Evolutionary conservation across 1,284 basidiomycete species (phyloP).

Genomic region (Austroboletus niveus): DNA sequence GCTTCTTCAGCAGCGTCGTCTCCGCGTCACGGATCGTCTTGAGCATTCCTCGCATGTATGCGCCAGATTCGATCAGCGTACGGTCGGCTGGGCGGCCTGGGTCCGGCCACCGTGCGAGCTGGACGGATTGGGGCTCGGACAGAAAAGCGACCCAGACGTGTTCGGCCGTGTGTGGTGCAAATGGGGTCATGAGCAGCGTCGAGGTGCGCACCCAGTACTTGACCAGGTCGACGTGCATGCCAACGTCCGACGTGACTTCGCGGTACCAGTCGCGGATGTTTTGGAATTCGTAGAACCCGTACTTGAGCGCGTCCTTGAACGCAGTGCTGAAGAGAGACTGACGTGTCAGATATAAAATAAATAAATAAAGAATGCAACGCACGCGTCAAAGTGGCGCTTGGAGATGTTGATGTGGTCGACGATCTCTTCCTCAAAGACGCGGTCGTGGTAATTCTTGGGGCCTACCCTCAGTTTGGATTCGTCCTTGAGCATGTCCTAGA

Average conservation of each 20-base stretch:
- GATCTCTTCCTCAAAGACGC: conserved; percentile 90
- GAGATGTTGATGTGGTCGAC: conserved; percentile 82
- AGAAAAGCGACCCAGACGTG: conserved; percentile 85
- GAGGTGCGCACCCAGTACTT: conserved; percentile 82
- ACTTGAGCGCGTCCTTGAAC: conserved; percentile 96
- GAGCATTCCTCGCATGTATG: conserved; percentile 83
- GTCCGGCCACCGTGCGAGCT: conserved; percentile 80
- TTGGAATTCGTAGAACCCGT: conserved; percentile 96
- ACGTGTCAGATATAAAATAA: neutral
- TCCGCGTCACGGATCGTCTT: conserved; percentile 94
- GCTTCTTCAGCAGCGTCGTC: conserved; percentile 72
- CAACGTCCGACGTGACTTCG: conserved; percentile 83
- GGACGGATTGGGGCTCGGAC: conserved; percentile 74
- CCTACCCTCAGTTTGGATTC: conserved; percentile 72
- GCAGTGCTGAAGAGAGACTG: conserved; percentile 61
- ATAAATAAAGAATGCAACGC: conserved; percentile 36
- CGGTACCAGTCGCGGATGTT: conserved; percentile 95
- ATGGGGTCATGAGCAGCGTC: conserved; percentile 80
- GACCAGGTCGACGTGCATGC: conserved; percentile 86
- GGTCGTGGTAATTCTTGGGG: conserved; percentile 75
- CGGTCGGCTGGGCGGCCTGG: conserved; percentile 57
- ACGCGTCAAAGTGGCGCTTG: conserved; percentile 79
- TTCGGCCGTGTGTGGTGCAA: conserved; percentile 95
- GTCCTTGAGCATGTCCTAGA: conserved; percentile 74
- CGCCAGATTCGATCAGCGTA: conserved; percentile 67